These are phyloP conservation scores for Endotrypanum monterogeii DNA, from an alignment of 208 protist species.

Conservation along the genomic window DNA sequence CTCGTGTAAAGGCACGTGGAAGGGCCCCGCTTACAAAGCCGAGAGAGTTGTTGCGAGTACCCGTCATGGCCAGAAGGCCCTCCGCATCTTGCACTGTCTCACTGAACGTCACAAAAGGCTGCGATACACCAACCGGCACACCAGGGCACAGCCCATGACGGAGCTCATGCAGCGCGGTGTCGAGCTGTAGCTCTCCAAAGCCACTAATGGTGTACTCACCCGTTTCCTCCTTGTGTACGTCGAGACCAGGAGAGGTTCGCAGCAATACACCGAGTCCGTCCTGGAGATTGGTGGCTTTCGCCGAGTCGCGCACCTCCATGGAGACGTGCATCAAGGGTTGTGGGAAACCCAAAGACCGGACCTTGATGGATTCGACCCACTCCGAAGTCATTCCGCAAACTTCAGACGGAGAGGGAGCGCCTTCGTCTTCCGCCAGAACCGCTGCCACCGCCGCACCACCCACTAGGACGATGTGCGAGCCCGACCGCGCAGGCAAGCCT, in stretches of 20 bases:
- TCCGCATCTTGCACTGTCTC: slow-evolving; percentile 97
- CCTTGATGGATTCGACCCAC: slow-evolving; percentile 53
- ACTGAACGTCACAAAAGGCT: slow-evolving; percentile 96
- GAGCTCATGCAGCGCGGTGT: slow-evolving; percentile 98
- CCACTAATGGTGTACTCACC: slow-evolving; percentile 98
- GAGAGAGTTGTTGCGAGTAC: slow-evolving; percentile 38
- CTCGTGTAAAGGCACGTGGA: slow-evolving; percentile 36
- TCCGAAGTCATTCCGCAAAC: slow-evolving; percentile 11
- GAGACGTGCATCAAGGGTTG: slow-evolving; percentile 93
- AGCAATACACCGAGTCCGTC: slow-evolving; percentile 92
- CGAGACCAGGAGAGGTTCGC: slow-evolving; percentile 90
- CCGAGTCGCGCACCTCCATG: slow-evolving; percentile 96
- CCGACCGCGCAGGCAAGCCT: slow-evolving; percentile 44
- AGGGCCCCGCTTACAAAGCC: slow-evolving; percentile 60
- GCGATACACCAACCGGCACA: slow-evolving; percentile 76
- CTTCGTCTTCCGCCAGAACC: slow-evolving; percentile 37
- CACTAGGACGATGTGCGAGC: slow-evolving; percentile 66
- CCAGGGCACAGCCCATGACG: slow-evolving; percentile 71
- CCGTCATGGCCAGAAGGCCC: slow-evolving; percentile 70
- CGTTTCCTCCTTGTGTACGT: slow-evolving; percentile 96
- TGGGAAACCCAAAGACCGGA: slow-evolving; percentile 33
- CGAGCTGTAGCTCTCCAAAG: slow-evolving; percentile 99
- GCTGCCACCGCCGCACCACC: slow-evolving; percentile 44
- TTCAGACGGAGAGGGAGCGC: slow-evolving; percentile 5
- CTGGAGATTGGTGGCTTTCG: slow-evolving; percentile 94